Percentiles rank a stretch among this genome's conserved stretches.
phyloP scores from a whole-genome alignment of 2,329 filamentous ascomycete genomes.

The Metarhizium anisopliae region DNA sequence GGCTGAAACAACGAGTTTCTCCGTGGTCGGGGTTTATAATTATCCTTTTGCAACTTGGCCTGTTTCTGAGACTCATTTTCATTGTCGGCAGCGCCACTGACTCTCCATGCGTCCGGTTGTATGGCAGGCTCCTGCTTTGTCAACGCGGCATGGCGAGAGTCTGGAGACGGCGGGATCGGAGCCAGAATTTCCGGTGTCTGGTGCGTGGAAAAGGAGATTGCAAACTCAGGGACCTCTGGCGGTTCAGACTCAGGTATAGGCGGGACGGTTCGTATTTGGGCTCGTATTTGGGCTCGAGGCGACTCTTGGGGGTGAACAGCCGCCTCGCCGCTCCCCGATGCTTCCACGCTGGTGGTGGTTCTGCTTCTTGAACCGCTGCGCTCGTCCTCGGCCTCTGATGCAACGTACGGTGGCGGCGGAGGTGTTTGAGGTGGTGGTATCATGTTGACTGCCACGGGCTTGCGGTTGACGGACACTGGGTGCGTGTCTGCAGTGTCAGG shows the following conservation, averaged over 20 bases:
- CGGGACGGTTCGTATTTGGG: neutral
- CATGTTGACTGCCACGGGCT: constrained; percentile 11
- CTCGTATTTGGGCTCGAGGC: neutral
- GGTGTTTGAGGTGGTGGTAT: constrained; percentile 9
- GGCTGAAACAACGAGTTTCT: constrained; percentile 24
- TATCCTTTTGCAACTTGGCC: constrained; percentile 24
- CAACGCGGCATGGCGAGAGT: constrained; percentile 14
- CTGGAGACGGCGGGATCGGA: constrained; percentile 21
- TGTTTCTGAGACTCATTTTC: constrained; percentile 11
- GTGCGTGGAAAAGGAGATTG: constrained; percentile 10
- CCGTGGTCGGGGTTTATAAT: constrained; percentile 16
- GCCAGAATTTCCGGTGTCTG: constrained; percentile 19
- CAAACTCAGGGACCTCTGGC: constrained; percentile 12
- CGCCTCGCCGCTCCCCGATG: neutral
- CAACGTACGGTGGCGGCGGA: constrained; percentile 11
- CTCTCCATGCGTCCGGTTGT: neutral
- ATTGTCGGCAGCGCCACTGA: constrained; percentile 1
- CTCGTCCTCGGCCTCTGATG: constrained; percentile 7
- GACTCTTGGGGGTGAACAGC: neutral
- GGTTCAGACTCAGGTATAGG: constrained; percentile 10
- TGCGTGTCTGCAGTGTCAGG: constrained; percentile 20
- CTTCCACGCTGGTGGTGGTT: constrained; percentile 7
- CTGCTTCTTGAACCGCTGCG: neutral
- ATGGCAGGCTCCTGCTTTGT: constrained; percentile 13
- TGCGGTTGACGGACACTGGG: constrained; percentile 14